phyloP scores from a whole-genome alignment of 768 basidiomycete species.

The Termitomyces eurrhizus region DNA sequence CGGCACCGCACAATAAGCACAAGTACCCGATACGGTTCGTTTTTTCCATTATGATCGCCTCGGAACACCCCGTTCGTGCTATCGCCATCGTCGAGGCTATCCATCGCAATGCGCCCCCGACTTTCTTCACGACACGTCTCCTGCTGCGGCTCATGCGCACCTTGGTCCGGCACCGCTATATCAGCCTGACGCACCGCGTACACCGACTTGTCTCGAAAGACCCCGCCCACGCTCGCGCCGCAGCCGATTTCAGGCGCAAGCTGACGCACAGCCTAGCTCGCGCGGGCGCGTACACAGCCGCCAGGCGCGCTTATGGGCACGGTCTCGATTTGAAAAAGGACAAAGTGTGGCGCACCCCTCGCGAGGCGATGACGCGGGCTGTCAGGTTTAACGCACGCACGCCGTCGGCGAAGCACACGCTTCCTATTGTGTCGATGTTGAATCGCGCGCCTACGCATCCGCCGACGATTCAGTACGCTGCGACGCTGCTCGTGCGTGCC shows the following conservation, averaged over 20 bases:
- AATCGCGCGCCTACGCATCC: conserved; percentile 21
- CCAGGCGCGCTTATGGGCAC: conserved; percentile 17
- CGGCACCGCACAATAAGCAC: conserved; percentile 23
- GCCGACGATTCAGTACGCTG: conserved; percentile 27
- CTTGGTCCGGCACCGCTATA: conserved; percentile 38
- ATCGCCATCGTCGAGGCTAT: conserved; percentile 39
- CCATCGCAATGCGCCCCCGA: conserved; percentile 22
- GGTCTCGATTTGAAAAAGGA: conserved; percentile 6
- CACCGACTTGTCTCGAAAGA: conserved; percentile 19
- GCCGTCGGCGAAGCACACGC: conserved; percentile 15
- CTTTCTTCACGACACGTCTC: conserved; percentile 37
- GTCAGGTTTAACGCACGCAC: conserved; percentile 21
- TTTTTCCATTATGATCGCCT: conserved; percentile 34
- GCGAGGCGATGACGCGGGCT: conserved; percentile 22
- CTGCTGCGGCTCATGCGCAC: conserved; percentile 34
- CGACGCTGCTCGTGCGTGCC: conserved; percentile 36
- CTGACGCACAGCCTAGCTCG: conserved; percentile 25
- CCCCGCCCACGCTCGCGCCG: conserved; percentile 15
- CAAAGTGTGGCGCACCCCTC: conserved; percentile 13
- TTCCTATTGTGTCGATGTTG: conserved; percentile 22
- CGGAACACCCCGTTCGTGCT: conserved; percentile 31
- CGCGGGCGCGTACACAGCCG: conserved; percentile 27
- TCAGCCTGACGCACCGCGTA: conserved; percentile 29
- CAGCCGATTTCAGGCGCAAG: conserved; percentile 28
- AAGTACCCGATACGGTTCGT: conserved; percentile 48